Evolutionary conservation across 2,329 filamentous ascomycete genomes (phyloP), one percentile per base, ranked within the genome.

Genomic region (Sclerotinia nivalis): DNA sequence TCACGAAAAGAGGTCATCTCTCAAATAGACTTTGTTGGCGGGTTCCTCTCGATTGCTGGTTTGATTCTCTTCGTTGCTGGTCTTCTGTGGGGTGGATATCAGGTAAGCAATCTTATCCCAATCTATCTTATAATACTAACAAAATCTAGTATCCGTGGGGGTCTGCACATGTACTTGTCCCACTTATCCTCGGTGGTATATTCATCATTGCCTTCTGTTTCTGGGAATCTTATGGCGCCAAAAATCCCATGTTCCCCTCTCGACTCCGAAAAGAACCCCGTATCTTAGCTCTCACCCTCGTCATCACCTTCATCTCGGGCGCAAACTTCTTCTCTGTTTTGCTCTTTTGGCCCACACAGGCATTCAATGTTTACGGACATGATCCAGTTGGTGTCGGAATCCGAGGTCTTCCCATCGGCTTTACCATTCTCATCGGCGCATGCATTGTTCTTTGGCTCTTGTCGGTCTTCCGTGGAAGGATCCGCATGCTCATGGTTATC

Each of bases 351-450:
- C 74, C 74, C 0, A 88, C 86, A 0, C 85, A 90, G 77, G 84
- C 86, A 1, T 89, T 87, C 80, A 89, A 89, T 73, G 84, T 89
- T 13, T 90, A 89, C 75, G 87, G 87, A 9, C 86, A 91, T 72
- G 86, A 90, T 72, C 88, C 88, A 0, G 77, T 89, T n/a, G 83
- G 82, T 43, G 84, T 91, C 66, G 89, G 89, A 20, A 79, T 91
- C 70, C 85, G 89, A 70, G 87, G 86, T 52, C 77, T 91, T 8
- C 88, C 89, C 1, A 84, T 91, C 71, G 88, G 86, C 1, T 87
- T 90, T 71, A 83, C 84, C 49, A 88, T 91, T 73, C 82, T 91
- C 45, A 78, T 78, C 47, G 89, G 89, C 12, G 88, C 88, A 37
- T 84, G 84, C 69, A 81, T 89, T 71, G 84, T 86, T 8, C 82